A percentile compares a stretch with the other conserved stretches of the same genome.
Evolutionary conservation across 2,329 filamentous ascomycete species (phyloP).

Genomic region (Blumeriella jaapii): DNA sequence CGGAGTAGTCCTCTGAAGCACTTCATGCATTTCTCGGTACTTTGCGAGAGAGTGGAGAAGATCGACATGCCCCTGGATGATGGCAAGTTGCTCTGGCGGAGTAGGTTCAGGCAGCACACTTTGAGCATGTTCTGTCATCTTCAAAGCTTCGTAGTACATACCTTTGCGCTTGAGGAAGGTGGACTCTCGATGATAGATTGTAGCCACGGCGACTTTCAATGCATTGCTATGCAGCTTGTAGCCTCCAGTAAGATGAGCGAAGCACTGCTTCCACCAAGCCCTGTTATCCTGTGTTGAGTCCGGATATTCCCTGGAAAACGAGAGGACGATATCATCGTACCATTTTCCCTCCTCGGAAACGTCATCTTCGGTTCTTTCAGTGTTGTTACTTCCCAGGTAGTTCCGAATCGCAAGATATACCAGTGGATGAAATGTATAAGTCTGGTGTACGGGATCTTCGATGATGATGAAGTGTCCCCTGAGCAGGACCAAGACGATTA

Average conservation of each 20-base stretch:
- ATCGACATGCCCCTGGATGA: constrained; percentile 16
- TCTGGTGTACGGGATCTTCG: constrained; percentile 11
- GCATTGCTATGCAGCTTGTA: constrained; percentile 14
- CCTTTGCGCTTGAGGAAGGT: constrained; percentile 16
- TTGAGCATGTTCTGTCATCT: constrained; percentile 15
- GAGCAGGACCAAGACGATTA: constrained; percentile 17
- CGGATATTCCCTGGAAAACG: constrained; percentile 18
- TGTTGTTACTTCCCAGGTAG: constrained; percentile 8
- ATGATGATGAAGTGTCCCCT: constrained; percentile 16
- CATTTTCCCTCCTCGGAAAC: constrained; percentile 16
- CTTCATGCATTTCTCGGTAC: constrained; percentile 17
- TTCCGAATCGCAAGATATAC: constrained; percentile 16
- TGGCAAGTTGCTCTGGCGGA: constrained; percentile 11
- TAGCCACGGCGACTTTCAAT: constrained; percentile 13
- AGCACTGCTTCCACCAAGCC: constrained; percentile 20
- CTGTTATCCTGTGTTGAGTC: constrained; percentile 12
- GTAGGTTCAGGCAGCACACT: constrained; percentile 16
- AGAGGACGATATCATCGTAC: constrained; percentile 17
- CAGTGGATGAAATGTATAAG: constrained; percentile 17
- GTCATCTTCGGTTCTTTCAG: constrained; percentile 8
- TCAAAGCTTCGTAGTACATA: constrained; percentile 16
- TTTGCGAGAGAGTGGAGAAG: constrained; percentile 16
- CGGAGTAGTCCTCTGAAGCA: constrained; percentile 12
- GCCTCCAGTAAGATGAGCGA: constrained; percentile 15
- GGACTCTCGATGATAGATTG: constrained; percentile 18